Percentiles rank a stretch among this genome's conserved stretches.
phyloP scores from a whole-genome alignment of 225 moss, liverwort and hornwort species.

The Sphagnum contortum region DNA sequence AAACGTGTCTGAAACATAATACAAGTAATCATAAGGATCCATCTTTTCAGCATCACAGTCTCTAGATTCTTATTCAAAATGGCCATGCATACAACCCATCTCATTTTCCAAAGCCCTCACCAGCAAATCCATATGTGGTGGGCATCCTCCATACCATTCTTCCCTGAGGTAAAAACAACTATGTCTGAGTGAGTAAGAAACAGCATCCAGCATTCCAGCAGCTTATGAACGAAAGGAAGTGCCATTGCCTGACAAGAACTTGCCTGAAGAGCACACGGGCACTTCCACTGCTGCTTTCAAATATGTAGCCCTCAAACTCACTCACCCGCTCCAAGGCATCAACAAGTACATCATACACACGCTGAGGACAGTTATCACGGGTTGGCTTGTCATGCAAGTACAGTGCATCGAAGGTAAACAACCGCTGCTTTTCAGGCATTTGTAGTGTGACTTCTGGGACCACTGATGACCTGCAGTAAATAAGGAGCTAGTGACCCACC shows the following conservation, averaged over 20 bases:
- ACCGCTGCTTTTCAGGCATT: slow-evolving; percentile 62
- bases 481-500: slow-evolving; percentile 36
- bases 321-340: slow-evolving; percentile 91
- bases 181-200: too few relatives aligned
- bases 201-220: too few relatives aligned
- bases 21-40: too few relatives aligned
- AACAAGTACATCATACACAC: slow-evolving; percentile 83
- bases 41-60: too few relatives aligned
- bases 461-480: slow-evolving; percentile 90
- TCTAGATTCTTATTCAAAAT: too few relatives aligned
- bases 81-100: too few relatives aligned
- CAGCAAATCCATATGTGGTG: too few relatives aligned
- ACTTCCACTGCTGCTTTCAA: slow-evolving; percentile 94
- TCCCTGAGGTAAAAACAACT: too few relatives aligned
- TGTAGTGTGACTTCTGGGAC: slow-evolving; percentile 60
- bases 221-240: too few relatives aligned
- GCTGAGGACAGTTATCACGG: slow-evolving; percentile 69
- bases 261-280: slow-evolving; percentile 64
- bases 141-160: too few relatives aligned
- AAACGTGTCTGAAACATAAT: slow-evolving; percentile 33
- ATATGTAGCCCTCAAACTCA: slow-evolving; percentile 86
- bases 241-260: background rate
- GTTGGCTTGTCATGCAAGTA: slow-evolving; percentile 91
- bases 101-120: too few relatives aligned
- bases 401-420: slow-evolving; percentile 78